Conservation (phyloP, 106 monocot species). For the Iris macrosiphon region DNA sequence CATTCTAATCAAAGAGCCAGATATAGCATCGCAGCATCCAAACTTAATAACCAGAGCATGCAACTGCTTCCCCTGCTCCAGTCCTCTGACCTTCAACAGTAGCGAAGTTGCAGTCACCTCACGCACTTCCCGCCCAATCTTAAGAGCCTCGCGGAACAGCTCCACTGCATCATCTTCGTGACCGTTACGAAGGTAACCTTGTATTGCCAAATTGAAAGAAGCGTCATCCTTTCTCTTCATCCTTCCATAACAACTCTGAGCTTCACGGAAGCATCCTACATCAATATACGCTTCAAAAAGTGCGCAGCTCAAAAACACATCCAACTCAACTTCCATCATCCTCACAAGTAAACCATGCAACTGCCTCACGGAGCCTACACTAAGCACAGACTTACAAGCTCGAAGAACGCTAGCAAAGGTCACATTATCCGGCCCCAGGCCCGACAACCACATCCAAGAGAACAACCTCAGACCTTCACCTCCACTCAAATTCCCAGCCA, state of each 20-base stretch:
- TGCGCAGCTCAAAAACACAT: constrained; percentile 32
- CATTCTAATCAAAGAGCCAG: constrained; percentile 35
- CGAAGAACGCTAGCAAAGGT: constrained; percentile 47
- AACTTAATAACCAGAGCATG: constrained; percentile 31
- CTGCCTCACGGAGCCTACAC: constrained; percentile 9
- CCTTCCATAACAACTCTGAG: constrained; percentile 23
- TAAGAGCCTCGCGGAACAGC: constrained; percentile 25
- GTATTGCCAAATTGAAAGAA: constrained; percentile 39
- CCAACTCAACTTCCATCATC: constrained; percentile 14
- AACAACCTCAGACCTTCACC: constrained; percentile 27
- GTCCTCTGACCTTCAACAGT: constrained; percentile 9
- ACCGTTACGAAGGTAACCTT: constrained; percentile 31
- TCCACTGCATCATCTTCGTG: constrained; percentile 25
- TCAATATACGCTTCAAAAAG: constrained; percentile 43
- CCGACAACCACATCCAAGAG: constrained; percentile 22
- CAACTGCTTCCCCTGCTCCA: constrained; percentile 34
- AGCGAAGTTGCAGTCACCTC: constrained; percentile 22
- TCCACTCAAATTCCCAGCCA: constrained; percentile 25
- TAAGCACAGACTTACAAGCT: constrained; percentile 19
- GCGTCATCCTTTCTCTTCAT: constrained; percentile 47
- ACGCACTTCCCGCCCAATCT: constrained; percentile 15
- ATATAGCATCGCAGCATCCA: constrained; percentile 10
- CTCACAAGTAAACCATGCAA: constrained; percentile 42
- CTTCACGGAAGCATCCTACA: constrained; percentile 27
- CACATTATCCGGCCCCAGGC: constrained; percentile 24